Base-by-base conservation (phyloP, 768 basidiomycete genomes). In the Lactifluus piperatus region DNA sequence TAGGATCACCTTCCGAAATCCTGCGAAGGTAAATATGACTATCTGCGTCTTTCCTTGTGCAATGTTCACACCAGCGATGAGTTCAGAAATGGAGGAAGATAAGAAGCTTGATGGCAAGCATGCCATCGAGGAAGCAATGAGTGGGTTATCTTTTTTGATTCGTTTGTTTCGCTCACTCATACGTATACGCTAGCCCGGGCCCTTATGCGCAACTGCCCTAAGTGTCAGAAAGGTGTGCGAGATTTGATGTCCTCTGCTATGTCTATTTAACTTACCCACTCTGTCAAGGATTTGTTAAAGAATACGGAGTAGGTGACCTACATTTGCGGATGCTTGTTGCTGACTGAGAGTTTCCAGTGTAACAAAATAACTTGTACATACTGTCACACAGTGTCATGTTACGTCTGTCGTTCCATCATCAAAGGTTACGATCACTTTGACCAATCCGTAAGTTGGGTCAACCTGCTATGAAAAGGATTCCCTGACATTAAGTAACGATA, bases 91-190 rank as follows among this genome's bases (percentile, higher is more conserved):
- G 62, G 86, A 88, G 60, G 79, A 85, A 13, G 91, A 94, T 68
- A 82, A 79, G 60, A 79, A 82, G 50, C 70, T 94, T 16, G 84
- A 91, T 70, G 84, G 80, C 13, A 78, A 84, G 55, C 92, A 94
- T 72, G 70, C 78, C 1, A 77, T 97, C 29, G 94, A 97, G 68
- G 94, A 97, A 68, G 94, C 93, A 3, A 97, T 97, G 94, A 91
- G 90, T 88, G 68, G 9, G 79, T 72, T 29, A 7, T 53, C 52
- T 36, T 43, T 36, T 43, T 46, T 27, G 34, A 8, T 32, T 41
- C 18, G 43, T 52, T 36, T 46, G 13, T 44, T 27, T 16, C 53
- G 27, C 37, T 43, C 34, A 56, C 36, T 63, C 65, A 20, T 62
- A 47, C 52, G 4, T 4, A 8, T 59, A 30, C 47, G 59, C 11